A percentile compares a stretch with the other conserved stretches of the same genome.
These are phyloP conservation scores for Triticum turgidum DNA, from an alignment of 176 grass and related monocot species.

Conservation along the genomic window DNA sequence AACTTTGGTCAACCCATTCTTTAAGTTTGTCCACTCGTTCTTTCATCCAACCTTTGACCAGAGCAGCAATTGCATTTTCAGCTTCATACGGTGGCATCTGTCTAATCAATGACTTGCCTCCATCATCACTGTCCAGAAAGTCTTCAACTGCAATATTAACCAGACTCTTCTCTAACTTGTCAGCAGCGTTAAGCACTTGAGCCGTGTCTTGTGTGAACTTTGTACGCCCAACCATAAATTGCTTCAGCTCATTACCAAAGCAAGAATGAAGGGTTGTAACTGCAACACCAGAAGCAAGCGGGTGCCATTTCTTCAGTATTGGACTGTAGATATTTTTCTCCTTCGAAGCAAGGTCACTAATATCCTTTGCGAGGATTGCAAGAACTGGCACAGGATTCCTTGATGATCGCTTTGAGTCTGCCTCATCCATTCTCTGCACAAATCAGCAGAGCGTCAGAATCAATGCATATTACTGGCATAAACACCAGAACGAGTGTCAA, in stretches of 20 bases:
- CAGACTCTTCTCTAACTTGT: constrained; percentile 82
- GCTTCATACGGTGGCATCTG: constrained; percentile 83
- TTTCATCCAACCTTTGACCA: constrained; percentile 77
- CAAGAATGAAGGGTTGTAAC: constrained; percentile 70
- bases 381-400: constrained; percentile 47
- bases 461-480: constrained; percentile 4
- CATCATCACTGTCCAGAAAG: constrained; percentile 62
- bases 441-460: constrained; percentile 35
- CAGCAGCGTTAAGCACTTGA: constrained; percentile 74
- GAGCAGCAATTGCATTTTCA: constrained; percentile 63
- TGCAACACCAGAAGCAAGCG: constrained; percentile 68
- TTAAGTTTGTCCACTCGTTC: constrained; percentile 58
- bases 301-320: constrained; percentile 84
- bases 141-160: constrained; percentile 80
- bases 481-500: background rate
- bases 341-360: constrained; percentile 64
- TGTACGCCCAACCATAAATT: constrained; percentile 51
- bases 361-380: constrained; percentile 78
- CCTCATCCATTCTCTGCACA: constrained; percentile 79
- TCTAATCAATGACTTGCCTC: constrained; percentile 65
- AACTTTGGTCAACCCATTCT: constrained; percentile 56
- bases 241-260: constrained; percentile 79
- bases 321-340: constrained; percentile 81
- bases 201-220: constrained; percentile 63
- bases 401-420: constrained; percentile 49